Base-by-base conservation (phyloP, 306 rosid species). In the Lathyrus oleraceus region DNA sequence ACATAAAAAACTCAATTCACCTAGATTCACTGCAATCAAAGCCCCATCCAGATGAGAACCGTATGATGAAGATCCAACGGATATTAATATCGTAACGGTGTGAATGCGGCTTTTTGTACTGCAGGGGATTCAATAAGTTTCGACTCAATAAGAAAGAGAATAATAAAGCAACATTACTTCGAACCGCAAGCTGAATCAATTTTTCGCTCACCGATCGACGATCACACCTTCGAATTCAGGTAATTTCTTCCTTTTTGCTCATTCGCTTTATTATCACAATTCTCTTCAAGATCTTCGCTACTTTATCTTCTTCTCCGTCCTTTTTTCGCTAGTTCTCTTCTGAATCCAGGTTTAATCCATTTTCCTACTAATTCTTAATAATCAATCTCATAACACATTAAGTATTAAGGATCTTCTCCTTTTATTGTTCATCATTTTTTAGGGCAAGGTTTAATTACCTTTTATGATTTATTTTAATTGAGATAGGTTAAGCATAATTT, bases 351-450 rank as follows among this genome's bases (percentile, higher is more conserved):
- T 44, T 66, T 16, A 17, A 8, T 59, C 23, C 10, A 23, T 12
- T 27, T 20, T 53, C 36, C 0, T 19, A 8, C 14, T 12, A 38
- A 36, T 49, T 63, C 78, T 3, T 7, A 27, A 65, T 20, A 8
- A 49, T 52, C 58, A 35, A 35, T 52, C 61, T 23, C 43, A 1
- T 53, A 2, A n/a, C 16, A 45, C 39, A 35, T 2, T 39, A 27
- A 23, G 23, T 64, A 64, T 65, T 74, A 53, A 40, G 5, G 27
- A 65, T 72, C 62, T 61, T 60, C 13, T 19, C 8, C 44, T 40
- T 23, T 63, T 51, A 16, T 45, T 0, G 32, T 70, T 70, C 15
- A 45, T 17, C 23, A 10, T 61, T 63, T 35, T 39, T 23, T 73
- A 52, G 78, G 71, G 63, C 62, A 38, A 5, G 49, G 5, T 66